phyloP scores from a whole-genome alignment of 2,329 filamentous ascomycete species.

The Trichoderma koningiopsis region DNA sequence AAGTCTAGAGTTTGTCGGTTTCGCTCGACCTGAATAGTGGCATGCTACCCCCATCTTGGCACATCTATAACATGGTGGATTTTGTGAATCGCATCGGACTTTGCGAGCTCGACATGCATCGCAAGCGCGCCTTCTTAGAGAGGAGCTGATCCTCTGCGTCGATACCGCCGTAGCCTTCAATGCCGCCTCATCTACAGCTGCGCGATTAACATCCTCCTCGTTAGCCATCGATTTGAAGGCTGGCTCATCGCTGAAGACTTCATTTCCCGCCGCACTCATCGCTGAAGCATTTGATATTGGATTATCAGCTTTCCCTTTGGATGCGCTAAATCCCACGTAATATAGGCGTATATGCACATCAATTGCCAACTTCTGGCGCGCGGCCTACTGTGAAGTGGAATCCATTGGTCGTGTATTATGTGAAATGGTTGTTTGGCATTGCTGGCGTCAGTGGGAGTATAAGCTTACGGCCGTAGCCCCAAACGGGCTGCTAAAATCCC shows the following conservation, averaged over 20 bases:
- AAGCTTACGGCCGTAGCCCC: not conserved
- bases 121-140: slow-evolving; percentile 14
- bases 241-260: not conserved
- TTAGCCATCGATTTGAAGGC: not conserved
- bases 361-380: not conserved
- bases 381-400: not conserved
- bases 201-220: not conserved
- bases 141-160: not conserved
- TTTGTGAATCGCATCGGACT: slow-evolving; percentile 18
- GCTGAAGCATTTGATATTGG: not conserved
- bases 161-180: not conserved
- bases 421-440: not conserved
- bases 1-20: slow-evolving; percentile 11
- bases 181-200: not conserved
- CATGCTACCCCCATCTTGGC: slow-evolving; percentile 13
- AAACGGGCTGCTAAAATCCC: not conserved
- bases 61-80: slow-evolving; percentile 18
- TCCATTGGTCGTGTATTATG: not conserved
- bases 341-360: not conserved
- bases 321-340: not conserved
- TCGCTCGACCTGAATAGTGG: slow-evolving; percentile 17
- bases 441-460: not conserved
- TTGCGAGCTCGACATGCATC: slow-evolving; percentile 19
- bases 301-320: not conserved
- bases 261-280: not conserved